Conservation (phyloP, 2,329 filamentous ascomycete species). For the Diaporthe velutina region DNA sequence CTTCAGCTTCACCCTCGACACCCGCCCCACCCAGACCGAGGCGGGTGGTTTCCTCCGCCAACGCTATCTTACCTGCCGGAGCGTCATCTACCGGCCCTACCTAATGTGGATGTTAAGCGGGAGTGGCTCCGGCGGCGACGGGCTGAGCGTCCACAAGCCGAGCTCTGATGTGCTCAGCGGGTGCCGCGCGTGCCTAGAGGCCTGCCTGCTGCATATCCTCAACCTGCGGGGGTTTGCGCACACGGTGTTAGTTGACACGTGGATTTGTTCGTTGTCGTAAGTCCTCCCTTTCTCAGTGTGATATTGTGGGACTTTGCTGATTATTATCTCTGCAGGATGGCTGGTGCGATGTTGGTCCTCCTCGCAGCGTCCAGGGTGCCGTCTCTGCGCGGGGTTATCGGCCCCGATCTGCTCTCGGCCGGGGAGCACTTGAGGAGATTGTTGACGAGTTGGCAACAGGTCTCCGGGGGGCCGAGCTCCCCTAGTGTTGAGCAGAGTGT, state of each 20-base stretch:
- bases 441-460: conserved; percentile 57
- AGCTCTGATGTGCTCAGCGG: conserved; percentile 53
- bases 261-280: conserved; percentile 67
- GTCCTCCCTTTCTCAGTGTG: conserved; percentile 39
- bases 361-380: conserved; percentile 59
- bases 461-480: conserved; percentile 54
- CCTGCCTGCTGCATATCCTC: conserved; percentile 61
- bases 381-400: conserved; percentile 53
- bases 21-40: conserved; percentile 50
- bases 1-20: conserved; percentile 56
- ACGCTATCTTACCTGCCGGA: conserved; percentile 64
- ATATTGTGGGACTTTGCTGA: background rate
- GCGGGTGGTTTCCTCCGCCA: conserved; percentile 63
- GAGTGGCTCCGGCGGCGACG: conserved; percentile 45
- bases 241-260: conserved; percentile 65
- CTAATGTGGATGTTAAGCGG: conserved; percentile 63
- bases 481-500: conserved; percentile 62
- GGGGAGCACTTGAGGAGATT: conserved; percentile 57
- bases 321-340: conserved; percentile 54
- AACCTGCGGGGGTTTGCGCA: conserved; percentile 62
- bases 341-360: conserved; percentile 62
- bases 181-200: conserved; percentile 60
- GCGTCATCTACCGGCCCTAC: conserved; percentile 66
- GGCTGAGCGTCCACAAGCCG: conserved; percentile 41
- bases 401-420: conserved; percentile 52